Evolutionary conservation across 2,329 filamentous ascomycete species (phyloP), one percentile per base, ranked within the genome.

Genomic region (Lachnellula occidentalis): DNA sequence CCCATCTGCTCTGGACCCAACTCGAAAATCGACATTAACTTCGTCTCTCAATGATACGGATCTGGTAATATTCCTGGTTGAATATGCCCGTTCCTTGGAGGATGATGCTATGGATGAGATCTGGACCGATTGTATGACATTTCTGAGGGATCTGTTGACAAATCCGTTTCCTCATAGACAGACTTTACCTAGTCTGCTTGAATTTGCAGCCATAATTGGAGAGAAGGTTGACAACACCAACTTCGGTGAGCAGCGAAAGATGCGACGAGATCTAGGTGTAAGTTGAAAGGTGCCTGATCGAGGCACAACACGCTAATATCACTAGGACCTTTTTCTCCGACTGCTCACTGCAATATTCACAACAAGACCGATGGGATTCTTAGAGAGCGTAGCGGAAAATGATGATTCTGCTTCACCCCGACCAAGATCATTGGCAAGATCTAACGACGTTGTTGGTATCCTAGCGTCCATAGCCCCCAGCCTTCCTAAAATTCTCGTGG

Each of bases 91-190:
- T 31, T 94, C 92, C 0, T 77, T 97, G 12, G 94, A 99, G 66
- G 94, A 99, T 65, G 94, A 99, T 74, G 88, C 94, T 15, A 92
- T 96, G 80, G 94, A 99, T 65, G 94, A 99, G 71, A 96, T 99
- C 48, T 99, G 94, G 94, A 80, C 85, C 41, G 92, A 99, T 68
- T 99, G 92, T 69, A 90, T 92, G 65, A 82, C 87, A 0, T 99
- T 99, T 70, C 72, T 97, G 57, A 87, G 85, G 59, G 95, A 99
- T 68, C 81, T 99, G 27, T 78, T 99, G 27, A 85, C 87, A 22
- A 99, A 99, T 66, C 95, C 94, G 1, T 90, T 99, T 66, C 94
- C 94, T 2, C 92, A 99, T 72, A 81, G 94, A 53, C 92, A 96
- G 67, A 92, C 92, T 7, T 73, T 99, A 39, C 89, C 94, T 6